Conservation (phyloP, 2,329 filamentous ascomycete genomes). For the Calonectria pseudoreteaudii region DNA sequence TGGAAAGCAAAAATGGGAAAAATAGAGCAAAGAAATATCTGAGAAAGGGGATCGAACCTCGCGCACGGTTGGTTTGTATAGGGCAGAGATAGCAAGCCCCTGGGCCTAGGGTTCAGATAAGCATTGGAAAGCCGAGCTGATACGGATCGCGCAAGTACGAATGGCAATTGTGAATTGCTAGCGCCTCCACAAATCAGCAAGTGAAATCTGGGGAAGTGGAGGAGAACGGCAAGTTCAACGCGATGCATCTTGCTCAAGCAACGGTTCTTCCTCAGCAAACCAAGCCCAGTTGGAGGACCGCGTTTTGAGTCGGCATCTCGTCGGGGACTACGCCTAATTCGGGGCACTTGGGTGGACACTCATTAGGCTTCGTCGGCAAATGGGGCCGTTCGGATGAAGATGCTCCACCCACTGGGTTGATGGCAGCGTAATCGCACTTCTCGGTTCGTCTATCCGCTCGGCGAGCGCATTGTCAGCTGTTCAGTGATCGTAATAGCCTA, state of each 20-base stretch:
- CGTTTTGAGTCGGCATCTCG: background rate
- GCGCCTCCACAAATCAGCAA: background rate
- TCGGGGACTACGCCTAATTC: background rate
- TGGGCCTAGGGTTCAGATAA: background rate
- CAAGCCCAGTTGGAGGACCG: background rate
- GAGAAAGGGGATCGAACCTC: background rate
- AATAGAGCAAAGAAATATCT: no score
- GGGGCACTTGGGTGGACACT: background rate
- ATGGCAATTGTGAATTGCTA: background rate
- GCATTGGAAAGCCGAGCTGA: background rate
- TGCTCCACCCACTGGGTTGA: background rate
- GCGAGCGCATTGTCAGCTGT: background rate
- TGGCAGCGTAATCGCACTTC: background rate
- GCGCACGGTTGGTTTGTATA: background rate
- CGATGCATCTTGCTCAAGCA: background rate
- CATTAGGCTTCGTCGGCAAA: background rate
- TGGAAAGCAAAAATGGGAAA: background rate
- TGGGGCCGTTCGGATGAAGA: background rate
- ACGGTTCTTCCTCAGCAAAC: background rate
- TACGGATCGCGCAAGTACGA: background rate
- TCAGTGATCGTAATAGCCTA: background rate
- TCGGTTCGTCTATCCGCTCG: background rate
- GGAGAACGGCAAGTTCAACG: background rate
- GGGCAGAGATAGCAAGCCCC: no score
- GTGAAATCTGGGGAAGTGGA: background rate